These are phyloP conservation scores for Cutaneotrichosporon sp. DNA, from an alignment of 1,284 basidiomycete species.

Conservation along the genomic window DNA sequence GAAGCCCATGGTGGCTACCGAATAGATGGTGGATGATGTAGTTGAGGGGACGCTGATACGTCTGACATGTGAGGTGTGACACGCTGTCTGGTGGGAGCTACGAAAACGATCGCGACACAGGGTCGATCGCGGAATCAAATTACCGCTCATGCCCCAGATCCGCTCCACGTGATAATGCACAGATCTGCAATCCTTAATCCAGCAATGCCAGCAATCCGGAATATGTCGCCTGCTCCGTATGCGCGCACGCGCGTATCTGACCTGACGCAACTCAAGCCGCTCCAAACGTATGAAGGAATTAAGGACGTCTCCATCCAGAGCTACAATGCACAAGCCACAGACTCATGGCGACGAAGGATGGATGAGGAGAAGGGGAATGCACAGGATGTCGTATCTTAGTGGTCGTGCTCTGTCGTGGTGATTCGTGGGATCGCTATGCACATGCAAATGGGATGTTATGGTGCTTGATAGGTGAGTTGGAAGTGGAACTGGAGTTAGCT, in stretches of 20 bases:
- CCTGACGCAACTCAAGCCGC: not conserved
- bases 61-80: not conserved
- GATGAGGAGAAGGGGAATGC: not conserved
- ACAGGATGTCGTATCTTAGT: not conserved
- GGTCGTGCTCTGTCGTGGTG: not conserved
- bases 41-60: not conserved
- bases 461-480: too few species aligned
- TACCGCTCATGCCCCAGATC: too few species aligned
- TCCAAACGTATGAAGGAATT: not conserved
- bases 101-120: too few species aligned
- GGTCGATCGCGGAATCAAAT: too few species aligned
- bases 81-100: too few species aligned
- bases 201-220: too few species aligned
- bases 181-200: too few species aligned
- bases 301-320: not conserved
- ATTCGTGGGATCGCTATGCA: not conserved
- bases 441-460: not conserved
- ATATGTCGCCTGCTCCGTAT: too few species aligned
- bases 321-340: conserved; percentile 4
- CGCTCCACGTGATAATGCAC: too few species aligned
- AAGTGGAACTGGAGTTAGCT: too few species aligned
- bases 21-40: not conserved
- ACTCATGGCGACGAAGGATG: not conserved
- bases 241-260: not conserved
- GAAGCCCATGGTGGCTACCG: conserved; percentile 63